Percentiles rank a stretch among this genome's conserved stretches.
phyloP scores from a whole-genome alignment of 208 protist genomes.

The Acanthamoeba triangularis region DNA sequence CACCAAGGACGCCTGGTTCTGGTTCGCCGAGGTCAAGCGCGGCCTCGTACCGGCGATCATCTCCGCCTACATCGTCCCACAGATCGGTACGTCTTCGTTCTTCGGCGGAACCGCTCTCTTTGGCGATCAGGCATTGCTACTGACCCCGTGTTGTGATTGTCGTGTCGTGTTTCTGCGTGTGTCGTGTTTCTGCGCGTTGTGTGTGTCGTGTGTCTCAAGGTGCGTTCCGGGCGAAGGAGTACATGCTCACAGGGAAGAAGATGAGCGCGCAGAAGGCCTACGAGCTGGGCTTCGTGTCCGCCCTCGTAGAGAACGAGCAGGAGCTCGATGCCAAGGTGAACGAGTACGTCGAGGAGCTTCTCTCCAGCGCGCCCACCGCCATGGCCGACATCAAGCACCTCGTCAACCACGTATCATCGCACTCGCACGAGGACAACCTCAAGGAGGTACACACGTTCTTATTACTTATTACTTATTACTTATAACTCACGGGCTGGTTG shows the following conservation, averaged over 20 bases:
- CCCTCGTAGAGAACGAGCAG: slow-evolving; percentile 59
- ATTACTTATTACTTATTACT: neutral
- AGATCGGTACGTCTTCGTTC: slow-evolving; percentile 13
- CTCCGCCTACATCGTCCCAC: slow-evolving; percentile 74
- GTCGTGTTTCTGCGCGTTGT: neutral
- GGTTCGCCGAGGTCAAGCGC: slow-evolving; percentile 74
- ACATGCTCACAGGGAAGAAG: slow-evolving; percentile 64
- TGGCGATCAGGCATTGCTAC: neutral
- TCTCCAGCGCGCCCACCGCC: slow-evolving; percentile 34
- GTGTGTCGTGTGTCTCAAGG: neutral
- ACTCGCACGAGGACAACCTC: slow-evolving; percentile 49
- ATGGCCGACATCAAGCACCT: slow-evolving; percentile 67
- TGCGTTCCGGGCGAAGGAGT: slow-evolving; percentile 54
- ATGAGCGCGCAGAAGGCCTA: slow-evolving; percentile 55
- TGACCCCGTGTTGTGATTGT: neutral
- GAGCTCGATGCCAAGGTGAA: slow-evolving; percentile 46
- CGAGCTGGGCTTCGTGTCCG: slow-evolving; percentile 57
- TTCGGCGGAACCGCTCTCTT: neutral
- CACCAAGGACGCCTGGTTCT: slow-evolving; percentile 50
- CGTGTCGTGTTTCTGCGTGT: neutral
- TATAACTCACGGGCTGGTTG: neutral
- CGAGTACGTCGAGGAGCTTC: slow-evolving; percentile 64
- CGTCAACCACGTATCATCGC: slow-evolving; percentile 37
- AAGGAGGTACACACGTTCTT: neutral
- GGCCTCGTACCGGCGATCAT: slow-evolving; percentile 68